Conservation (phyloP, 306 rosid genomes). For the Rubus parviflorus region DNA sequence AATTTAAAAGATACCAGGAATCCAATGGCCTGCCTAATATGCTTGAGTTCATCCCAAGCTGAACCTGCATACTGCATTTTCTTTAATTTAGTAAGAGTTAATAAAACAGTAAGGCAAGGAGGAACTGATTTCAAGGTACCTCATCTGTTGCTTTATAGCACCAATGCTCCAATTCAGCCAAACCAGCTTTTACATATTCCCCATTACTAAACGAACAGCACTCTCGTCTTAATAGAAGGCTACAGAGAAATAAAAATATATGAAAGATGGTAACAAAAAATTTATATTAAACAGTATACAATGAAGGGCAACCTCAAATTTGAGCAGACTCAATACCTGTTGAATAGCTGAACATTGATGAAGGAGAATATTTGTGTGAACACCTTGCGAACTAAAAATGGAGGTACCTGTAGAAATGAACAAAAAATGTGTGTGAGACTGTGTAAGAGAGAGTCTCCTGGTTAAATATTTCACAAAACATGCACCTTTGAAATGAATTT, state of each 20-base stretch:
- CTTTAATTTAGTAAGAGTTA: slow-evolving; percentile 22
- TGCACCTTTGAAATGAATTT: slow-evolving; percentile 3
- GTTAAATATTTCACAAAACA: not conserved
- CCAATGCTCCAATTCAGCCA: slow-evolving; percentile 98
- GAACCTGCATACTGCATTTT: slow-evolving; percentile 81
- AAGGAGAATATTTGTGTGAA: slow-evolving; percentile 96
- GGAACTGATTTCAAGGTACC: slow-evolving; percentile 41
- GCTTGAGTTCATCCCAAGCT: slow-evolving; percentile 97
- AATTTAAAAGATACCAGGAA: slow-evolving; percentile 55
- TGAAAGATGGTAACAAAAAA: not conserved
- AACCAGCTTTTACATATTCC: slow-evolving; percentile 92
- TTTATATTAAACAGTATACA: slow-evolving; percentile 9
- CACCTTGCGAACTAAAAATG: slow-evolving; percentile 93
- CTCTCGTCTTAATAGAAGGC: slow-evolving; percentile 95
- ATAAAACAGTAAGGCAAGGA: not conserved
- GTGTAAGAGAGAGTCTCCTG: not conserved
- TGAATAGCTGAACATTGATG: slow-evolving; percentile 96
- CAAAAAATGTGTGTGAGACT: not conserved
- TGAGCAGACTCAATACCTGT: slow-evolving; percentile 59
- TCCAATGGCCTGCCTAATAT: slow-evolving; percentile 99
- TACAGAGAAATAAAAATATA: slow-evolving; percentile 31
- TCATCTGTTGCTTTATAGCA: slow-evolving; percentile 87
- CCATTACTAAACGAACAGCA: slow-evolving; percentile 99
- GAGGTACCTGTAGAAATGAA: slow-evolving; percentile 66
- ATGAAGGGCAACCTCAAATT: slow-evolving; percentile 15